Evolutionary conservation across 805 yeast genomes (phyloP), one percentile per base, ranked within the genome.

Genomic region (Candida lessepsii): DNA sequence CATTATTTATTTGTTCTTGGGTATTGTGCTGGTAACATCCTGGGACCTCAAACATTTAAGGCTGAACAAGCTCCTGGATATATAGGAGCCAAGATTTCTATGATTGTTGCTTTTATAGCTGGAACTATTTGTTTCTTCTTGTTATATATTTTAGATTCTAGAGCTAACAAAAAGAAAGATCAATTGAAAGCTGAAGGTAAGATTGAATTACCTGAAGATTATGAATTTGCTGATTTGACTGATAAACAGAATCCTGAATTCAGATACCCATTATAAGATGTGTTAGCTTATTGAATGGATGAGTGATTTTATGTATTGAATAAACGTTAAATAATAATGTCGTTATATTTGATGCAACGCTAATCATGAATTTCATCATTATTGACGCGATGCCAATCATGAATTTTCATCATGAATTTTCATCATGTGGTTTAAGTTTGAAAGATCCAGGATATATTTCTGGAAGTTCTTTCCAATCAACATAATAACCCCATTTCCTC

Each of bases 11-110:
- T 71, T 39, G 68, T 83, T 55, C 68, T 83, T 44, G 83, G 78
- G 2, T 86, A 81, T 57, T 79, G 86, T 33, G 75, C 76, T 29
- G 85, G 86, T 14, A 81, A 81, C 47, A 61, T 83, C 42, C 63
- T 78, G 31, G 86, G 84, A 0, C 85, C 87, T 2, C 84, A 82
- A 59, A 73, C 84, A 13, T 85, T 84, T 63, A 51, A 38, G 4
- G 68, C 64, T 0, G 45, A 62, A 9, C 70, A 76, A 41, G 46
- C 48, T 29, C 86, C 86, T 5, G 57, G 63, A 11, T 85, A 83
- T 48, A 69, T 77, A 30, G 73, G 80, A 0, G 61, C 80, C 31
- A 56, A 80, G 41, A 77, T 72, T 1, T 70, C 81, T 4, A 75
- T 76, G 32, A 62, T 71, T 35, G 71, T 70, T 1, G 69, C 71